Conservation (phyloP, 1,284 basidiomycete species). For the Sanghuangporus sanghuang region DNA sequence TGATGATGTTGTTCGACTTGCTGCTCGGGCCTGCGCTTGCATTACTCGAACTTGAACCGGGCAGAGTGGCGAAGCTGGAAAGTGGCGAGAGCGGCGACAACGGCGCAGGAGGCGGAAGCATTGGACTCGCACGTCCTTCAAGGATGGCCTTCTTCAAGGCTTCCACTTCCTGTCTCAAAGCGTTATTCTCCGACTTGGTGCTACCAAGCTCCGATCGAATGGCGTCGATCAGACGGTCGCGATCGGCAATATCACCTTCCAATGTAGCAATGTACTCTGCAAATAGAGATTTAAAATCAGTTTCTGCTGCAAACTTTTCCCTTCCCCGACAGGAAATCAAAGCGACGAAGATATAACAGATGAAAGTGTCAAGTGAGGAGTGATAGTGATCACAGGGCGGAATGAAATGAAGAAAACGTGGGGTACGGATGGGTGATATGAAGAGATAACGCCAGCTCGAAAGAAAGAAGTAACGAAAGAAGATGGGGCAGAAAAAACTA, state of each 20-base stretch:
- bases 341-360: neutral
- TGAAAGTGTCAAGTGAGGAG: neutral
- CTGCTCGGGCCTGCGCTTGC: constrained; percentile 16
- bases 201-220: constrained; percentile 83
- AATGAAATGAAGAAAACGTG: neutral
- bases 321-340: neutral
- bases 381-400: neutral
- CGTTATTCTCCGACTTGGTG: constrained; percentile 77
- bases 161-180: constrained; percentile 79
- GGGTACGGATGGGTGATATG: neutral
- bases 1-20: constrained; percentile 36
- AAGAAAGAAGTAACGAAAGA: neutral
- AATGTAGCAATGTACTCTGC: constrained; percentile 89
- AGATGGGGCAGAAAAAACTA: neutral
- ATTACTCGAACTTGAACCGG: constrained; percentile 18
- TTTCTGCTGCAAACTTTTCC: neutral
- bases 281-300: neutral
- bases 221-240: constrained; percentile 85
- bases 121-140: constrained; percentile 43
- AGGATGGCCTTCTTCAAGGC: constrained; percentile 78
- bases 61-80: constrained; percentile 27
- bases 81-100: constrained; percentile 31
- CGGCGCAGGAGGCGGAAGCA: constrained; percentile 44
- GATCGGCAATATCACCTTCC: constrained; percentile 90
- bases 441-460: neutral